Evolutionary conservation across 495 filamentous ascomycete species (phyloP).

Genomic region (Penicillium coffeae): DNA sequence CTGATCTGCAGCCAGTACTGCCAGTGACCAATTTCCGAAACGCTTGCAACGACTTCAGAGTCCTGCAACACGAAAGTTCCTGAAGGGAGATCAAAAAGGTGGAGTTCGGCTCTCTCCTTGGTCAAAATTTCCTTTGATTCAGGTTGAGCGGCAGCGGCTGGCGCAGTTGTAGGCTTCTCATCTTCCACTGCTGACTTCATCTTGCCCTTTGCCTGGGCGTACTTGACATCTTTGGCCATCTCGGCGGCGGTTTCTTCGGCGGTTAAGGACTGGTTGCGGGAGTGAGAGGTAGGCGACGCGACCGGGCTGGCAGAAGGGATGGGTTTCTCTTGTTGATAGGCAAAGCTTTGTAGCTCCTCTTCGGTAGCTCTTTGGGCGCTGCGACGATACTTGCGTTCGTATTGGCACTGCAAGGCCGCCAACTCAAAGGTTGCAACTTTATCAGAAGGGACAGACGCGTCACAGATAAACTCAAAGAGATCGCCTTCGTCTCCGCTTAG

Average conservation of each 20-base stretch:
- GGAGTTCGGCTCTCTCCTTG: conserved; percentile 76
- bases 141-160: conserved; percentile 61
- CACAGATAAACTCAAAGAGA: conserved; percentile 95
- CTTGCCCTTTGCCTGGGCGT: conserved; percentile 38
- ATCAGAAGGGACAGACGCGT: conserved; percentile 60
- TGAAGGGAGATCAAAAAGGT: conserved; percentile 85
- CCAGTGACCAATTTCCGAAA: conserved; percentile 87
- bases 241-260: conserved; percentile 36
- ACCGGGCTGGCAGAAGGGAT: conserved; percentile 81
- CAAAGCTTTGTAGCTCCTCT: conserved; percentile 73
- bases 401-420: conserved; percentile 88
- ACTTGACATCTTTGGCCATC: conserved; percentile 47
- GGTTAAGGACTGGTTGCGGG: conserved; percentile 26
- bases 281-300: conserved; percentile 56
- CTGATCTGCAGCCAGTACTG: conserved; percentile 92
- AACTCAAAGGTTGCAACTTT: conserved; percentile 78
- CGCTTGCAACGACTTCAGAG: conserved; percentile 64
- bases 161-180: conserved; percentile 39
- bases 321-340: conserved; percentile 71
- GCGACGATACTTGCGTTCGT: conserved; percentile 87
- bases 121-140: conserved; percentile 67
- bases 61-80: conserved; percentile 85
- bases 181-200: conserved; percentile 27
- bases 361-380: conserved; percentile 76
- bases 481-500: conserved; percentile 90